phyloP scores from a whole-genome alignment of 139 green algal species.

The Chlorella sp. region DNA sequence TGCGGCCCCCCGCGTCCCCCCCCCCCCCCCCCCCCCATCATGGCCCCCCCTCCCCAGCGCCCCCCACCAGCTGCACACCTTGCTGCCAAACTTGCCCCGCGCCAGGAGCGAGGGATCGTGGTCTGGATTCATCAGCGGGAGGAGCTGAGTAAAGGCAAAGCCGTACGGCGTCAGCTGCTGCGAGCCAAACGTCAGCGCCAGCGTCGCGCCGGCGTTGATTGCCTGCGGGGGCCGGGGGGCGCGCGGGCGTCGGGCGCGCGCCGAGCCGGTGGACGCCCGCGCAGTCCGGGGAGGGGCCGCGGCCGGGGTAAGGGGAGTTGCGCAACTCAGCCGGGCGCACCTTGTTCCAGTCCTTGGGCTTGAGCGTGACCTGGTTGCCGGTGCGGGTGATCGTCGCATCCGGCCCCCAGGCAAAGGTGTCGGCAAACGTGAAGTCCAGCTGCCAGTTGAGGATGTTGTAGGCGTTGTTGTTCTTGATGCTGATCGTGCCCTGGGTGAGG shows the following conservation, averaged over 20 bases:
- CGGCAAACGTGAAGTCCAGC: not conserved
- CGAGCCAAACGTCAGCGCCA: conserved; percentile 5
- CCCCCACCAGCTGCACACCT: conserved; percentile 23
- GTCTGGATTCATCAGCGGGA: conserved; percentile 18
- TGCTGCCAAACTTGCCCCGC: not conserved
- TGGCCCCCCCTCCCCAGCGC: conserved; percentile 3
- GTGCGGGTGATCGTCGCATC: not conserved
- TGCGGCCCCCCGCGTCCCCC: too few species aligned
- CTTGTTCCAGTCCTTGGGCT: too few species aligned
- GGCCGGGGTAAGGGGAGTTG: too few species aligned
- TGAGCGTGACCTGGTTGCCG: too few species aligned
- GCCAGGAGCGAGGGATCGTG: conserved; percentile 8
- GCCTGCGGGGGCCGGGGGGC: too few species aligned
- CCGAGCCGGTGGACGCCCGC: too few species aligned
- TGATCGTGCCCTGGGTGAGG: too few species aligned
- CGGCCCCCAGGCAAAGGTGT: conserved; percentile 5
- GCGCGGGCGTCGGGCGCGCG: too few species aligned
- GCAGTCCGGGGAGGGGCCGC: too few species aligned
- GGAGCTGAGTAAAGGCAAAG: conserved; percentile 3
- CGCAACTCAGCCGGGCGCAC: too few species aligned
- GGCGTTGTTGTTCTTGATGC: conserved; percentile 3
- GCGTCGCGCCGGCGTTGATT: not conserved
- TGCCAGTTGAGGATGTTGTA: conserved; percentile 1
- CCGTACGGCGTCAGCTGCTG: not conserved
- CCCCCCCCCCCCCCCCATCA: too few species aligned